Evolutionary conservation across 164 flowering plant species (phyloP).

Genomic region (Vitis cinerea): DNA sequence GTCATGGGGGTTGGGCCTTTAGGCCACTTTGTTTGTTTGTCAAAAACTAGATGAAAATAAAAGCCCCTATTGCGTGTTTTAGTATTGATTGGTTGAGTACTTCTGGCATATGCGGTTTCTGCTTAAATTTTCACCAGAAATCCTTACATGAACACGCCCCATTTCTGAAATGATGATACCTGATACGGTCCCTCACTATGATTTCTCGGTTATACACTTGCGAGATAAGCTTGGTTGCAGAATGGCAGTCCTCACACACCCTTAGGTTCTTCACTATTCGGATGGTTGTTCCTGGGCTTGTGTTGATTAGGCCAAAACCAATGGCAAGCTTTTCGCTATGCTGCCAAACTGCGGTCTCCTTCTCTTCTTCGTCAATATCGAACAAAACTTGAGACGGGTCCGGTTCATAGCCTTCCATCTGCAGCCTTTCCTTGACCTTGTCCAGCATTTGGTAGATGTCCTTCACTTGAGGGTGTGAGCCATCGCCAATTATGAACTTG

Average conservation of each 20-base stretch:
- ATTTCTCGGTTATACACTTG: constrained; percentile 32
- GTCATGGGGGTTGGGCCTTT: too few species aligned
- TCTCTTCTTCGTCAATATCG: constrained; percentile 53
- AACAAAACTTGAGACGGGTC: constrained; percentile 41
- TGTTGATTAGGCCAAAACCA: constrained; percentile 61
- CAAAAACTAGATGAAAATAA: too few species aligned
- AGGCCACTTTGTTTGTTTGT: too few species aligned
- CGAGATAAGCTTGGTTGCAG: constrained; percentile 38
- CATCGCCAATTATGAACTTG: constrained; percentile 62
- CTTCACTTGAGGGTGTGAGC: constrained; percentile 40
- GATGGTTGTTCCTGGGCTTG: constrained; percentile 42
- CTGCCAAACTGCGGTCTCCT: constrained; percentile 40
- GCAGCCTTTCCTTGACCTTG: constrained; percentile 41
- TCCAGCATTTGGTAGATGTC: constrained; percentile 51
- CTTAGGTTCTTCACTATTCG: constrained; percentile 63
- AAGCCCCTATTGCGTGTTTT: too few species aligned
- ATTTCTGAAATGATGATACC: constrained; percentile 30
- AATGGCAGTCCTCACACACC: constrained; percentile 68
- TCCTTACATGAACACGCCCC: constrained; percentile 51
- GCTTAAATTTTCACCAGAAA: constrained; percentile 32
- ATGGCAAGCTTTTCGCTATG: constrained; percentile 84
- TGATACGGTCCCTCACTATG: constrained; percentile 36
- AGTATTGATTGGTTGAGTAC: too few species aligned
- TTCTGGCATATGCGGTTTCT: too few species aligned
- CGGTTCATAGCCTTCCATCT: constrained; percentile 47